phyloP scores from a whole-genome alignment of 768 basidiomycete genomes.

The Porphyrellus cyaneotinctus region DNA sequence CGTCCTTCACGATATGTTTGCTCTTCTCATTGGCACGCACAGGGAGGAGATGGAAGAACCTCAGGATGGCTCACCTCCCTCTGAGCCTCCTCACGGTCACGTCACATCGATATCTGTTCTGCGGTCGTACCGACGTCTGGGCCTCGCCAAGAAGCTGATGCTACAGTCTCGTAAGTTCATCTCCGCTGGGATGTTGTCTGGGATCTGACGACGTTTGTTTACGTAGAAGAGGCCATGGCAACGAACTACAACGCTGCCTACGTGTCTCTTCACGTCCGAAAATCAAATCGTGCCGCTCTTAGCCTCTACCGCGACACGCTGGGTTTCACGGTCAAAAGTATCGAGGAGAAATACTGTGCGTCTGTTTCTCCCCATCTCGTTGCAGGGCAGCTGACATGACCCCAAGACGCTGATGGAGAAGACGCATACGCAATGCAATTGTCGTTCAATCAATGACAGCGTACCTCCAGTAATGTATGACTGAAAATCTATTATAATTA shows the following conservation, averaged over 20 bases:
- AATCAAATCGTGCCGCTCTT: constrained; percentile 92
- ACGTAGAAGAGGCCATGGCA: constrained; percentile 85
- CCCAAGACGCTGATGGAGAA: constrained; percentile 87
- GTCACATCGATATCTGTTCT: constrained; percentile 96
- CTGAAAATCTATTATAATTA: constrained; percentile 3
- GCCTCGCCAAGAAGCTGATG: constrained; percentile 94
- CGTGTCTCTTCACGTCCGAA: constrained; percentile 88
- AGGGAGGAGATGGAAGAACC: constrained; percentile 53
- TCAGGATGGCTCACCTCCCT: constrained; percentile 49
- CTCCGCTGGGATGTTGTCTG: background rate
- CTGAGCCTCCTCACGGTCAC: constrained; percentile 71
- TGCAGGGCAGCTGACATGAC: constrained; percentile 7
- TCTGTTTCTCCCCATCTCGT: constrained; percentile 15
- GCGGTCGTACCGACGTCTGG: constrained; percentile 84
- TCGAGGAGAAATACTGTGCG: constrained; percentile 91
- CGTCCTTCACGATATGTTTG: background rate
- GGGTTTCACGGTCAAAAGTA: constrained; percentile 80
- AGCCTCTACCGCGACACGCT: constrained; percentile 84
- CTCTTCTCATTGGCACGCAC: constrained; percentile 26
- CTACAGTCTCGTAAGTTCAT: constrained; percentile 73
- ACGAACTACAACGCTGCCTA: constrained; percentile 79
- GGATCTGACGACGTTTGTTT: constrained; percentile 7
- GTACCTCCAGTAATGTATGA: background rate
- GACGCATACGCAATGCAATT: constrained; percentile 92
- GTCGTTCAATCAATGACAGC: constrained; percentile 39